Percentiles rank a stretch among this genome's conserved stretches.
These are phyloP conservation scores for Boletus fagicola DNA, from an alignment of 768 basidiomycete species.

Conservation along the genomic window DNA sequence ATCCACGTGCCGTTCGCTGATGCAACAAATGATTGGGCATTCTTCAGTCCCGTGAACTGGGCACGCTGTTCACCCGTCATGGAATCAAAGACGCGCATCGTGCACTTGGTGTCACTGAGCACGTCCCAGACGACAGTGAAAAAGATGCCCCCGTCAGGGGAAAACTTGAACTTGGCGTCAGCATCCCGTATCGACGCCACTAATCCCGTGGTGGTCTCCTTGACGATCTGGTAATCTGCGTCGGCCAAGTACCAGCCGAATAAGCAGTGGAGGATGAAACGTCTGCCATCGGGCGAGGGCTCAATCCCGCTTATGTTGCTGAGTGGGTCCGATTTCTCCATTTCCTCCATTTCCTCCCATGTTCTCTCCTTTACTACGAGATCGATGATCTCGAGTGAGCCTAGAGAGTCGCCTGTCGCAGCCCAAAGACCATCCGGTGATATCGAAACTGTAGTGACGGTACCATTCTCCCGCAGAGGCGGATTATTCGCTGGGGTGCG, in stretches of 20 bases:
- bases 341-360: background rate
- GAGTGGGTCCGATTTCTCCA: background rate
- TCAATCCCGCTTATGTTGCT: background rate
- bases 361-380: background rate
- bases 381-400: conserved; percentile 9
- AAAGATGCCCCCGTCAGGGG: conserved; percentile 1
- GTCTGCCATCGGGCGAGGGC: conserved; percentile 5
- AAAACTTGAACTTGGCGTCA: conserved; percentile 2
- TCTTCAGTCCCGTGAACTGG: background rate
- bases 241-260: conserved; percentile 1
- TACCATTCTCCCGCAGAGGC: background rate
- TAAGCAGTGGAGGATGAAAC: background rate
- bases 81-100: background rate
- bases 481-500: background rate
- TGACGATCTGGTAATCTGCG: background rate
- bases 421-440: conserved; percentile 22
- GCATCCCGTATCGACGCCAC: background rate
- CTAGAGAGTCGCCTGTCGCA: conserved; percentile 7
- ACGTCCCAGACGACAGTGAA: background rate
- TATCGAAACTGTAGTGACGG: conserved; percentile 7
- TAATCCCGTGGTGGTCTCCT: conserved; percentile 8
- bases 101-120: background rate
- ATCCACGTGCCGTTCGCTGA: conserved; percentile 2
- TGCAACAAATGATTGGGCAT: background rate
- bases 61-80: background rate